Evolutionary conservation across 371 early-diverging fungal species (phyloP), one percentile per base, ranked within the genome.

Genomic region (Circinella umbellata): DNA sequence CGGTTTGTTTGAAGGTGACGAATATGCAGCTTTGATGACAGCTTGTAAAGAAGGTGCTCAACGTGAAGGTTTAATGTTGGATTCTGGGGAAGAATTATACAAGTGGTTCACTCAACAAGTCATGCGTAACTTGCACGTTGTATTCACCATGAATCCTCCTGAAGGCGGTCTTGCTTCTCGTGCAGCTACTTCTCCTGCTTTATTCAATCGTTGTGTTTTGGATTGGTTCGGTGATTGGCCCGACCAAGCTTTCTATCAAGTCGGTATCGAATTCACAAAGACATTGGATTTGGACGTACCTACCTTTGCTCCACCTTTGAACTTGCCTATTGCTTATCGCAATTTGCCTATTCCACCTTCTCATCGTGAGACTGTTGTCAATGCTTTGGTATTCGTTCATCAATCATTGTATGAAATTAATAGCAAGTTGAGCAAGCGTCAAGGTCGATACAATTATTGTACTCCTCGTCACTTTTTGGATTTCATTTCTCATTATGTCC

Each of bases 211-310:
- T 76, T 99, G 99, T 86, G 99, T 99, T 47, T 83, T 99, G 27
- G 97, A 99, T 81, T 99, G 98, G 99, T 97, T 97, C 69, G 99
- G 99, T 66, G 99, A 98, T 76, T 99, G 99, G 99, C 92, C 95
- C 9, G 95, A 96, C 73, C 96, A 96, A 78, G 98, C 98, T 10
- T 95, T 99, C 82, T 96, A 91, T 87, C 98, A 99, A 82, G 99
- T 99, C 17, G 98, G 96, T 63, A 91, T 91, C 69, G 98, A 98
- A 81, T 97, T 97, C 74, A 98, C 98, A 9, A 86, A 89, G 57
- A 86, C 90, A 9, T 79, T 98, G 53, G 99, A 99, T 76, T 84
- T 99, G 47, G 97, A 98, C 70, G 75, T 88, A 6, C 88, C 88
- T 4, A 82, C 75, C 38, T 98, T 91, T 79, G 63, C 64, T 1